Evolutionary conservation across 306 rosid species (phyloP).

Genomic region (Lathyrus aphaca): DNA sequence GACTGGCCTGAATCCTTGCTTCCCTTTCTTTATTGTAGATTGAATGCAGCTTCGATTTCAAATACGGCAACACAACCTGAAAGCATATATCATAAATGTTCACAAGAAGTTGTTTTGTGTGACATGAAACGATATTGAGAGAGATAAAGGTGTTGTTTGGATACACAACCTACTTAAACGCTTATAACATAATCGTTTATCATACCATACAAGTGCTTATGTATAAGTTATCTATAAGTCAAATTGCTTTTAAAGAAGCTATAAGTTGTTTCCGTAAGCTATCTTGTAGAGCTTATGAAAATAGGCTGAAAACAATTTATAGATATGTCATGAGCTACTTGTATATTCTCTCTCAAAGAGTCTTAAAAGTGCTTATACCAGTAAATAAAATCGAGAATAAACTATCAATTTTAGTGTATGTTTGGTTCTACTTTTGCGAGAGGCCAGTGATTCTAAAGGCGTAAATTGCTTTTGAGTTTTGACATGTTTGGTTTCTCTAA

Average conservation of each 20-base stretch:
- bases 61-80: slow-evolving; percentile 90
- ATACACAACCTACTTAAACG: not conserved
- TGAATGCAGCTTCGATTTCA: slow-evolving; percentile 80
- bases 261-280: not conserved
- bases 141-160: not conserved
- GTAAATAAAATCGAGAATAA: not conserved
- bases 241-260: not conserved
- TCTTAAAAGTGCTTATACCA: not conserved
- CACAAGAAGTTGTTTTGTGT: not conserved
- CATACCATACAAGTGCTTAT: not conserved
- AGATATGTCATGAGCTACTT: not conserved
- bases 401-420: no score
- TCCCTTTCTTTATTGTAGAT: slow-evolving; percentile 87
- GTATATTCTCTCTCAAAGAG: not conserved
- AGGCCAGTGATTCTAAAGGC: no score
- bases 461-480: no score
- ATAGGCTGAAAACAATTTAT: not conserved
- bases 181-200: not conserved
- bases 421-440: no score
- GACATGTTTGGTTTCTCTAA: no score
- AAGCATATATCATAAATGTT: not conserved
- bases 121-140: not conserved
- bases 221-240: not conserved
- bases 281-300: not conserved
- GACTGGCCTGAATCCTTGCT: slow-evolving; percentile 84